Evolutionary conservation across 768 basidiomycete genomes (phyloP), one percentile per base, ranked within the genome.

Genomic region (Kockovaella imperatae): DNA sequence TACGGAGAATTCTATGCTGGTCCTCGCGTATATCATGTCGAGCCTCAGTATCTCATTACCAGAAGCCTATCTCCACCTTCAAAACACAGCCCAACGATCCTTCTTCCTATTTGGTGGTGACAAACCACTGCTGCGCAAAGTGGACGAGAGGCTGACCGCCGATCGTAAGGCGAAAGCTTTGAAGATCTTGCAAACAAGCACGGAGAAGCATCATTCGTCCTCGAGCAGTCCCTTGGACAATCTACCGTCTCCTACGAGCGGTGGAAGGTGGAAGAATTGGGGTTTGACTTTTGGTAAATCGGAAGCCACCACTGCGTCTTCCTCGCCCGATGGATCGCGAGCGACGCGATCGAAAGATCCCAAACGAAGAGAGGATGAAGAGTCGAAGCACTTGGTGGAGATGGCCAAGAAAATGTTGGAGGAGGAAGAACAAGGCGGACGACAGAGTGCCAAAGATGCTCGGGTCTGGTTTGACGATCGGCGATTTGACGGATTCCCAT

Each of bases 401-500:
- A 54, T 50, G 4, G 59, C 57, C 3, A 45, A 39, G 30, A 41
- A 56, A 14, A 18, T 58, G 43, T 39, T 60, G 32, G 25, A 31
- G 21, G 47, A 53, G 21, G 56, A 61, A 32, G 57, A 57, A 32
- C 26, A 17, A 14, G 59, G 54, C 1, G 57, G 57, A 15, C 54
- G 52, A 31, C 23, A 48, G 20, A 43, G 15, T 8, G 34, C 40
- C n/a, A 21, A 43, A 29, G 40, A 57, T 18, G 54, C 54, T 2
- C 84, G 86, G 71, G 77, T 82, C n/a, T 97, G 91, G 91, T 95
- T 96, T 73, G 84, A 89, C 60, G 87, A 90, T 68, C 79, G 81
- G 28, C 74, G 86, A 52, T 97, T 96, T 67, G 91, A 97, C 68
- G 91, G 93, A 62, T 91, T 97, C 75, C 93, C 93, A 14, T 88